Base-by-base conservation (phyloP, 1,284 basidiomycete genomes). In the Violaceomyces palustris region DNA sequence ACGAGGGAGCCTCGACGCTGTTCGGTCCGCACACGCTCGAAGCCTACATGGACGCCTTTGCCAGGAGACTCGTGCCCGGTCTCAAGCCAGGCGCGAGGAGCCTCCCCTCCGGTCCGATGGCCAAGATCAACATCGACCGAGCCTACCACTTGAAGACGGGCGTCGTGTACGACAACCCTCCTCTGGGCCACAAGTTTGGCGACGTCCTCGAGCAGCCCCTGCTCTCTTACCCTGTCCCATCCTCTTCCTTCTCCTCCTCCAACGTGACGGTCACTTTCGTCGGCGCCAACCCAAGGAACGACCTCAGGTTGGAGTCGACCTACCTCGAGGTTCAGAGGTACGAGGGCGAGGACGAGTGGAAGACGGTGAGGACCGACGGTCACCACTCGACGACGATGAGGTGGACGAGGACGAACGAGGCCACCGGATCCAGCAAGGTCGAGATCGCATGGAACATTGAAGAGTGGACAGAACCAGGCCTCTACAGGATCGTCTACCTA, bases 21-120 rank as follows among this genome's bases (percentile, higher is more conserved):
- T 88, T 82, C 68, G 87, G 87, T 23, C 82, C 79, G 47, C 80
- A 86, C 85, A 87, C 86, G 3, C 76, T 88, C 11, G 84, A 86
- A 40, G 82, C 86, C 3, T 88, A 87, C 67, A 85, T 86, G 54
- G 79, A 87, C 73, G 84, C 83, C 61, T 88, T 86, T 70, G 50
- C 60, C 8, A 50, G 52, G 6, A 43, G 55, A 5, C 59, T 67
- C 5, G 51, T 64, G 6, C 64, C 64, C 5, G 64, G 59, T 3
- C 43, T 67, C n/a, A 80, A 82, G 37, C 74, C 74, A 33, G 76
- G 76, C 3, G 75, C 75, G 3, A 78, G 77, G 15, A 45, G 44
- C 17, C 75, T 78, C 1, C 78, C 82, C 9, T 80, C 83, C 10
- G 86, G 86, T 57, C 74, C 82, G 32, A 76, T 85, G n/a, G 81